phyloP scores from a whole-genome alignment of 164 flowering plant genomes.

The Annona squamosa region DNA sequence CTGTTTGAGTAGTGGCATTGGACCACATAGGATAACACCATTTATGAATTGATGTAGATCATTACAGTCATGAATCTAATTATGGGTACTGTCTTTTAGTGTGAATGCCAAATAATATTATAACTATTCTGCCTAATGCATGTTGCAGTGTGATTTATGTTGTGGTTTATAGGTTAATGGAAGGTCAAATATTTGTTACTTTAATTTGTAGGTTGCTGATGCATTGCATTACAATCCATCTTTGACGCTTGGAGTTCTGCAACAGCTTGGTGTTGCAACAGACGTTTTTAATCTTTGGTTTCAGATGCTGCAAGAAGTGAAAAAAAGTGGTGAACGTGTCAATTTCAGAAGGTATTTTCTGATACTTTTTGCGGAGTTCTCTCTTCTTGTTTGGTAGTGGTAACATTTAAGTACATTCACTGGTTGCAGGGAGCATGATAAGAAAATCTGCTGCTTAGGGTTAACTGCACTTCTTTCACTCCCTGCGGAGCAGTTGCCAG shows the following conservation, averaged over 20 bases:
- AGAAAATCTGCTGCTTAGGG: slow-evolving; percentile 95
- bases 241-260: slow-evolving; percentile 63
- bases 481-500: too few species aligned
- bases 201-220: slow-evolving; percentile 67
- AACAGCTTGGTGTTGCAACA: slow-evolving; percentile 78
- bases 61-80: too few species aligned
- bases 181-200: not conserved
- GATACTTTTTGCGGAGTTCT: not conserved
- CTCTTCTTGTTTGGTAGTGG: not conserved
- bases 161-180: too few species aligned
- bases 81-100: too few species aligned
- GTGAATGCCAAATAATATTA: too few species aligned
- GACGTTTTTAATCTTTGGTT: slow-evolving; percentile 84
- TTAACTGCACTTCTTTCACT: slow-evolving; percentile 68
- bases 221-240: slow-evolving; percentile 80
- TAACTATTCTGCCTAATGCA: too few species aligned
- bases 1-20: too few species aligned
- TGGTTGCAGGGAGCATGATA: slow-evolving; percentile 80
- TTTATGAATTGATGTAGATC: too few species aligned
- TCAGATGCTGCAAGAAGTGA: slow-evolving; percentile 86
- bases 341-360: slow-evolving; percentile 69
- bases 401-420: not conserved
- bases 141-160: too few species aligned
- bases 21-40: too few species aligned
- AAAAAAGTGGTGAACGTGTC: slow-evolving; percentile 66